Evolutionary conservation across 176 grass and related monocot species (phyloP).

Genomic region (Carex kokanica): DNA sequence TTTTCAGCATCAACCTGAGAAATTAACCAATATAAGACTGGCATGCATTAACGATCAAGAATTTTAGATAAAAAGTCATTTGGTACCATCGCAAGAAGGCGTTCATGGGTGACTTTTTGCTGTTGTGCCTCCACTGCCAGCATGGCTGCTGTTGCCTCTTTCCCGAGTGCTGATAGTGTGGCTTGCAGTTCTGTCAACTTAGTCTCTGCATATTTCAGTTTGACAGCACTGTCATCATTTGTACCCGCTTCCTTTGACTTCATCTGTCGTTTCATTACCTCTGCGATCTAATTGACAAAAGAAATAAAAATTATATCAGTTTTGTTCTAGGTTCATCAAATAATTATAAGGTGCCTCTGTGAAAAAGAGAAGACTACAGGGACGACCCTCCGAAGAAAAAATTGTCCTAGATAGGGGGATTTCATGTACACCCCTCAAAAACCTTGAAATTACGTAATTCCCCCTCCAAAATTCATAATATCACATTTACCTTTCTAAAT

Average conservation of each 20-base stretch:
- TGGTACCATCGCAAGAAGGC: constrained; percentile 72
- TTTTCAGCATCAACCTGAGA: constrained; percentile 94
- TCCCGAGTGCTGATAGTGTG: constrained; percentile 68
- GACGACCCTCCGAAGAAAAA: background rate
- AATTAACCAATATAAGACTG: constrained; percentile 18
- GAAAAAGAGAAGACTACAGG: background rate
- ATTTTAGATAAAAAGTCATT: background rate
- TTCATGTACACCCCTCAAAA: no score
- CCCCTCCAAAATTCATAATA: no score
- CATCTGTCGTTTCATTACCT: constrained; percentile 86
- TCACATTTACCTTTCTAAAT: no score
- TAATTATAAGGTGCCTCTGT: background rate
- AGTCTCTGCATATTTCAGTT: constrained; percentile 95
- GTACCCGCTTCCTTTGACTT: constrained; percentile 79
- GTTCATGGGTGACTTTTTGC: constrained; percentile 67
- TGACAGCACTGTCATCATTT: constrained; percentile 60
- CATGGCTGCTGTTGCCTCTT: constrained; percentile 95
- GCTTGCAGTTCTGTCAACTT: constrained; percentile 86
- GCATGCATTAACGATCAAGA: constrained; percentile 10
- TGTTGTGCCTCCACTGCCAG: constrained; percentile 87
- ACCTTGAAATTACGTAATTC: no score
- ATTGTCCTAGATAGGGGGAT: background rate
- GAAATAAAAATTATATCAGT: background rate
- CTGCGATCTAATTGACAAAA: constrained; percentile 74
- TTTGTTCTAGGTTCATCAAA: background rate